Base-by-base conservation (phyloP, 2,329 filamentous ascomycete genomes). In the Niveomyces coronatus region DNA sequence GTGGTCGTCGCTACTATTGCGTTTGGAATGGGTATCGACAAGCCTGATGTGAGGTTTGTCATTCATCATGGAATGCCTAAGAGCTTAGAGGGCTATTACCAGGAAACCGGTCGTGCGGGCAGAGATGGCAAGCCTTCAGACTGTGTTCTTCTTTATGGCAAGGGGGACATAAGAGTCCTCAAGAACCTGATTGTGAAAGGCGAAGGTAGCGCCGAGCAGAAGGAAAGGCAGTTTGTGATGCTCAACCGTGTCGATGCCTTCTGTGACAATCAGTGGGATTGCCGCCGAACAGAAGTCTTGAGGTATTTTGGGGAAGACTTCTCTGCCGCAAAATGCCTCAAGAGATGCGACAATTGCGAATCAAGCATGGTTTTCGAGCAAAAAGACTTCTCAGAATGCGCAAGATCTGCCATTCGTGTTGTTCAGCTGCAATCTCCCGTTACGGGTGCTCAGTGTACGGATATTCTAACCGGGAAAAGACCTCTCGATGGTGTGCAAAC, bases 1-100 rank as follows among this genome's bases (percentile, higher is more conserved):
- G 84, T 98, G 23, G 93, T 98, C 30, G 91, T 98, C 35, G 93
- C 91, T 15, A 98, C 91, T 0, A 96, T 98, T 57, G 91, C 91
- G 17, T 98, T 98, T 55, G 91, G 91, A 6, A 98, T 98, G 91
- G 91, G 91, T n/a, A 98, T 98, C 47, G 91, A 98, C 65, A 98
- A 98, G 58, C 76, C 88, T 1, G 83, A 98, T 55, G 91, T 98
- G 33, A 83, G 91, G 19, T 98, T 94, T 55, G 91, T 98, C 23
- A 85, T 98, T 28, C 93, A 98, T 54, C 82, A 94, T 51, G 84
- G 79, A 30, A 70, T 98, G 5, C 91, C 91, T 2, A 96, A 98
- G 60, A 95, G 86, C 50, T 65, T 98, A 38, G 91, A 98, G 61
- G 91, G 91, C 1, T 98, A 98, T 58, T 98, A 98, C 53, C 91